phyloP scores from a whole-genome alignment of 169 alveolate genomes.

The Eimeria brunetti region DNA sequence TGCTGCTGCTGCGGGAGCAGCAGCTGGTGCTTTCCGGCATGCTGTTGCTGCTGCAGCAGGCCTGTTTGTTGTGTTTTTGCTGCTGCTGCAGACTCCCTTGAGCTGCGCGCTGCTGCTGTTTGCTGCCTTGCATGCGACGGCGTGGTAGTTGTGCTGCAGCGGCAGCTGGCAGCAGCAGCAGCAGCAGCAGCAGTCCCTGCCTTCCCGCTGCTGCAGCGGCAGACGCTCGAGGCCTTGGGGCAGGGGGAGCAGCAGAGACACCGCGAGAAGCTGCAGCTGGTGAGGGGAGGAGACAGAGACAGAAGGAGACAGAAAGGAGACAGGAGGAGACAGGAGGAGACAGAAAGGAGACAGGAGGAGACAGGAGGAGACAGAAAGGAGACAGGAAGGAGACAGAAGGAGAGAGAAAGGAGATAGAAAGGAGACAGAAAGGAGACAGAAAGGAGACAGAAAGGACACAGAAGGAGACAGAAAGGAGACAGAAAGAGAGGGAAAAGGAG shows the following conservation, averaged over 20 bases:
- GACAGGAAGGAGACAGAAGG: neutral
- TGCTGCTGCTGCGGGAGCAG: neutral
- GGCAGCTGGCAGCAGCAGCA: slow-evolving; percentile 63
- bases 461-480: neutral
- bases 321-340: neutral
- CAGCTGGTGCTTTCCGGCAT: neutral
- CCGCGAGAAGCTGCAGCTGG: slow-evolving; percentile 43
- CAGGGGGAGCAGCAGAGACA: neutral
- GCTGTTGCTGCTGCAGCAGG: neutral
- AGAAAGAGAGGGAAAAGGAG: neutral
- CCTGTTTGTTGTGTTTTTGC: neutral
- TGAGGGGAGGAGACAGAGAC: neutral
- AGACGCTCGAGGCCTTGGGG: slow-evolving; percentile 20
- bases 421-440: neutral
- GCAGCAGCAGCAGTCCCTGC: slow-evolving; percentile 51
- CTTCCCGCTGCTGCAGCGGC: slow-evolving; percentile 62
- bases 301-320: neutral
- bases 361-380: neutral
- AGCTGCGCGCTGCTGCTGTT: slow-evolving; percentile 48
- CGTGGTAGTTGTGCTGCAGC: slow-evolving; percentile 44
- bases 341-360: neutral
- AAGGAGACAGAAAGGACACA: neutral
- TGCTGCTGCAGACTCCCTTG: slow-evolving; percentile 33
- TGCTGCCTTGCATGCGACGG: slow-evolving; percentile 49
- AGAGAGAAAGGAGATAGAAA: neutral